Percentiles rank a stretch among this genome's conserved stretches.
These are phyloP conservation scores for Lentithecium fluviatile DNA, from an alignment of 495 filamentous ascomycete species.

Conservation along the genomic window DNA sequence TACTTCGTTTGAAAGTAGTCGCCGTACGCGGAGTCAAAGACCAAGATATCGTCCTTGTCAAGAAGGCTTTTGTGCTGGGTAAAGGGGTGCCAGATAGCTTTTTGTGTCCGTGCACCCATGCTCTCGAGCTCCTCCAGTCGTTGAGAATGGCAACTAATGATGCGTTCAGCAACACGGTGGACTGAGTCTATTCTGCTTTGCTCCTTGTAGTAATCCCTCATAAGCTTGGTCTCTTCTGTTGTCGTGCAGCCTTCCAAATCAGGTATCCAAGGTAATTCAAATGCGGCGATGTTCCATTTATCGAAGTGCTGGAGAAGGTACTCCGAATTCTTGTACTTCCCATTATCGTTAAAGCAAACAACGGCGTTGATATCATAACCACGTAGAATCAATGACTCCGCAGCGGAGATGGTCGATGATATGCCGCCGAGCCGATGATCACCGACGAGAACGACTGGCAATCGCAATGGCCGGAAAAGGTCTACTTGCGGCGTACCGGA, in stretches of 20 bases:
- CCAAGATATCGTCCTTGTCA: conserved; percentile 56
- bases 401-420: conserved; percentile 69
- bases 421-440: conserved; percentile 74
- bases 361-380: conserved; percentile 72
- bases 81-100: conserved; percentile 76
- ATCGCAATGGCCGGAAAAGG: conserved; percentile 65
- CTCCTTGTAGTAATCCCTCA: conserved; percentile 61
- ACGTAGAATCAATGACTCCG: conserved; percentile 67
- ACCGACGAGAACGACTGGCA: conserved; percentile 70
- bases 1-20: conserved; percentile 64
- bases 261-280: conserved; percentile 22
- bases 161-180: conserved; percentile 41
- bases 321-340: conserved; percentile 64
- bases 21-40: conserved; percentile 72
- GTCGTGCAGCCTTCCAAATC: conserved; percentile 4
- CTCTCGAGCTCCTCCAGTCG: conserved; percentile 56
- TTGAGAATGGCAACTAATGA: conserved; percentile 42
- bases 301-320: conserved; percentile 65
- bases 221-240: conserved; percentile 50
- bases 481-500: conserved; percentile 74
- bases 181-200: conserved; percentile 39
- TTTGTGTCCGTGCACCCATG: conserved; percentile 57
- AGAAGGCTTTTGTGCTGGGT: conserved; percentile 67
- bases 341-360: conserved; percentile 59
- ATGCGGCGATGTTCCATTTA: conserved; percentile 46